These are phyloP conservation scores for Trichoderma simmonsii DNA, from an alignment of 2,329 filamentous ascomycete species.

Conservation along the genomic window DNA sequence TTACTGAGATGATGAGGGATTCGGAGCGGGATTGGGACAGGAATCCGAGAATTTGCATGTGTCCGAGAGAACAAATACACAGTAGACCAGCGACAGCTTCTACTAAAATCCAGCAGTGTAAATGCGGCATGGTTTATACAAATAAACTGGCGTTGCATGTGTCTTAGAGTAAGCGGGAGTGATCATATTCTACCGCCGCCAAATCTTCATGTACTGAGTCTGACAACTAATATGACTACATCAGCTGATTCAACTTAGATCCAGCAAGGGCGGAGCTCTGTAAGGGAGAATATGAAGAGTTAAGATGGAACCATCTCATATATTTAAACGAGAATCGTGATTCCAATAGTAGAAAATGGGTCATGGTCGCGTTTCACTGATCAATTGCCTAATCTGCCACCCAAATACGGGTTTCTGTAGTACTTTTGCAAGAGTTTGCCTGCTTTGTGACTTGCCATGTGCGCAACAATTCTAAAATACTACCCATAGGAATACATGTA, in stretches of 20 bases:
- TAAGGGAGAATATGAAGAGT: too few relatives aligned
- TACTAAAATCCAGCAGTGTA: neutral
- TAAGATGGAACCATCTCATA: too few relatives aligned
- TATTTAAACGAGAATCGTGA: too few relatives aligned
- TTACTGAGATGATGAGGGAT: neutral
- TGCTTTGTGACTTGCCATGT: neutral
- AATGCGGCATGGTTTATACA: neutral
- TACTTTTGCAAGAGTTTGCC: neutral
- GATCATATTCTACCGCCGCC: too few relatives aligned
- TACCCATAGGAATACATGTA: neutral
- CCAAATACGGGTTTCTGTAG: neutral
- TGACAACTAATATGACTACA: too few relatives aligned
- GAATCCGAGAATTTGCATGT: neutral
- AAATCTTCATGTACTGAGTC: too few relatives aligned
- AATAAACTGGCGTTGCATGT: neutral
- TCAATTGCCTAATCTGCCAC: neutral
- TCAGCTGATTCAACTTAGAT: too few relatives aligned
- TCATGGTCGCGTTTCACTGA: neutral
- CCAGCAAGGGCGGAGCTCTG: too few relatives aligned
- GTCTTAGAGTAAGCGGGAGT: neutral
- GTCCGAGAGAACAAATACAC: neutral
- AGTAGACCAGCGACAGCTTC: neutral
- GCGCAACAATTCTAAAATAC: neutral
- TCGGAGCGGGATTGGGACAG: neutral
- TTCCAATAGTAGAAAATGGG: too few relatives aligned